Percentiles rank a stretch among this genome's conserved stretches.
These are phyloP conservation scores for Chrysanthemum lavandulifolium DNA, from an alignment of 129 eudicot species.

Conservation along the genomic window DNA sequence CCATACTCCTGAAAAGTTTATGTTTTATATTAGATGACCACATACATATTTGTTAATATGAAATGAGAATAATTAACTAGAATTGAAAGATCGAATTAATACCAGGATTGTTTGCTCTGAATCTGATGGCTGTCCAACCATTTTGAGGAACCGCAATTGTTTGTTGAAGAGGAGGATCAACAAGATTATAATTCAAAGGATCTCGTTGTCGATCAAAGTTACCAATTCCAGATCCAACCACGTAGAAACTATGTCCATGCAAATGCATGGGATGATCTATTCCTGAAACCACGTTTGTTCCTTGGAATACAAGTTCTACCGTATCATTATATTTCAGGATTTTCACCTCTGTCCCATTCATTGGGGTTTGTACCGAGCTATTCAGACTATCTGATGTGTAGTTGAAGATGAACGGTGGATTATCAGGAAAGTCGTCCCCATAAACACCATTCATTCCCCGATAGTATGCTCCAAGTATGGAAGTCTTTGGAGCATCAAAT, in stretches of 20 bases:
- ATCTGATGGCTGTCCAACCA: conserved; percentile 73
- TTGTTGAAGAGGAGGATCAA: conserved; percentile 55
- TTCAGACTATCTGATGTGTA: conserved; percentile 36
- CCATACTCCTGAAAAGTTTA: conserved; percentile 55
- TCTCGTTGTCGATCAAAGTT: conserved; percentile 44
- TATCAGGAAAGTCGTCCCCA: conserved; percentile 36
- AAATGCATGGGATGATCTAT: conserved; percentile 76
- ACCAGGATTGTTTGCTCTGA: conserved; percentile 65
- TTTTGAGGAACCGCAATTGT: conserved; percentile 59
- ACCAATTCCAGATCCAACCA: conserved; percentile 69
- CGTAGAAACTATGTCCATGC: conserved; percentile 66
- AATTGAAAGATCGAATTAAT: neutral
- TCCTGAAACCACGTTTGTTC: conserved; percentile 42
- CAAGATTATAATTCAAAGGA: conserved; percentile 53
- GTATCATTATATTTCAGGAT: conserved; percentile 33
- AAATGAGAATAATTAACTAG: neutral
- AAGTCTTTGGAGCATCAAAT: conserved; percentile 31
- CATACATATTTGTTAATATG: neutral
- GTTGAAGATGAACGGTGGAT: conserved; percentile 48
- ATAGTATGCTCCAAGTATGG: conserved; percentile 46
- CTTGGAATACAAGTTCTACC: conserved; percentile 69
- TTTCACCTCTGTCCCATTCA: conserved; percentile 37
- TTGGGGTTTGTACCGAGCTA: conserved; percentile 21
- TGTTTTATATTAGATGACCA: neutral
- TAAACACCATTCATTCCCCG: conserved; percentile 44